Conservation (phyloP, 257 asterid species). For the Petrea volubilis region DNA sequence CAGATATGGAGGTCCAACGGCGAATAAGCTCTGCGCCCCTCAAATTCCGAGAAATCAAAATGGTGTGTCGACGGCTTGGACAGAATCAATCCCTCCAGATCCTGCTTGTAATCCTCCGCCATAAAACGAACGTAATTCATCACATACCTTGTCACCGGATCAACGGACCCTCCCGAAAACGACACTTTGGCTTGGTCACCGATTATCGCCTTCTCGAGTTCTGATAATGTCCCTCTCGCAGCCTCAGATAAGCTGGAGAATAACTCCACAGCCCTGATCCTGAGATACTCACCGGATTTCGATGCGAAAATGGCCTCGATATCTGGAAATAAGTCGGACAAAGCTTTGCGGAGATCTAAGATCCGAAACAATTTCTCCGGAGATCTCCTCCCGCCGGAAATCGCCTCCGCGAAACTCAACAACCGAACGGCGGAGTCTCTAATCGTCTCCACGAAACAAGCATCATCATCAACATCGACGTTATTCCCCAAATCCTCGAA, state of each 20-base stretch:
- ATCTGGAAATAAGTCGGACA: constrained; percentile 73
- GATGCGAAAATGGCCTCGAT: constrained; percentile 71
- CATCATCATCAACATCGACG: constrained; percentile 58
- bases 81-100: too few species aligned
- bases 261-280: constrained; percentile 77
- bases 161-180: too few species aligned
- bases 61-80: too few species aligned
- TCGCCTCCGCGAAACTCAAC: constrained; percentile 86
- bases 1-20: too few species aligned
- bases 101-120: too few species aligned
- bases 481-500: constrained; percentile 64
- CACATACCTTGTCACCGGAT: too few species aligned
- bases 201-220: constrained; percentile 86
- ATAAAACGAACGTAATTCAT: too few species aligned
- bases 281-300: constrained; percentile 64
- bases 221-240: too few species aligned
- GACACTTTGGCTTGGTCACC: too few species aligned
- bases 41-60: too few species aligned
- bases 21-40: too few species aligned
- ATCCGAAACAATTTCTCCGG: constrained; percentile 92
- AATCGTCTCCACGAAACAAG: constrained; percentile 78
- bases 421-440: constrained; percentile 82
- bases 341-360: constrained; percentile 81
- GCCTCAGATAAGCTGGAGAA: constrained; percentile 75
- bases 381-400: constrained; percentile 71